Percentiles rank a stretch among this genome's conserved stretches.
Conservation (phyloP, 805 yeast genomes). For the Hanseniaspora taiwanica region DNA sequence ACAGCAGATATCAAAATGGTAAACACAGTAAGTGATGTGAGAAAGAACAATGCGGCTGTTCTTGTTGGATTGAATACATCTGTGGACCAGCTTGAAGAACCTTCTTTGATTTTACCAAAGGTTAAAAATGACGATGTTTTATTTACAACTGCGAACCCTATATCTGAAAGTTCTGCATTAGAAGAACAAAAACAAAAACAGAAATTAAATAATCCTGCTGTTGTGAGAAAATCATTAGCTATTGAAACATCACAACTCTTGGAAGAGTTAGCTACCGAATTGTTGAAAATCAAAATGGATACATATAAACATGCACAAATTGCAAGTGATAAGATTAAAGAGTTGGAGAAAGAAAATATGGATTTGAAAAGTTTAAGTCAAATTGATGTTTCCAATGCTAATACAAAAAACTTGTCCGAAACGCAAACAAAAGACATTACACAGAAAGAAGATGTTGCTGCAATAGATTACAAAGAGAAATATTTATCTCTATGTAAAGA, state of each 20-base stretch:
- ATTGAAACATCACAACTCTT: slow-evolving; percentile 19
- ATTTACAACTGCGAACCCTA: no score
- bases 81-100: no score
- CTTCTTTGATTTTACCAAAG: no score
- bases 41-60: no score
- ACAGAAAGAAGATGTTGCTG: not conserved
- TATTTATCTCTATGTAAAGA: no score
- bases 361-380: slow-evolving; percentile 10
- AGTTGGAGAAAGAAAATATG: slow-evolving; percentile 30
- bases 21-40: no score
- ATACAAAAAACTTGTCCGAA: not conserved
- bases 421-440: not conserved
- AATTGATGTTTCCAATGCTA: not conserved
- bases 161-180: no score
- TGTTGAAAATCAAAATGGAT: slow-evolving; percentile 27
- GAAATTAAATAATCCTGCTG: slow-evolving; percentile 18
- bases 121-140: no score
- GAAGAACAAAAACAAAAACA: no score
- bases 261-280: slow-evolving; percentile 22
- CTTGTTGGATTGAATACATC: no score
- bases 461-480: not conserved
- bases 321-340: slow-evolving; percentile 42
- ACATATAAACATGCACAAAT: slow-evolving; percentile 39
- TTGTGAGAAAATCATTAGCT: slow-evolving; percentile 21
- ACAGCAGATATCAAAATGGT: no score